phyloP scores from a whole-genome alignment of 768 basidiomycete species.

The Auriscalpium orientale region DNA sequence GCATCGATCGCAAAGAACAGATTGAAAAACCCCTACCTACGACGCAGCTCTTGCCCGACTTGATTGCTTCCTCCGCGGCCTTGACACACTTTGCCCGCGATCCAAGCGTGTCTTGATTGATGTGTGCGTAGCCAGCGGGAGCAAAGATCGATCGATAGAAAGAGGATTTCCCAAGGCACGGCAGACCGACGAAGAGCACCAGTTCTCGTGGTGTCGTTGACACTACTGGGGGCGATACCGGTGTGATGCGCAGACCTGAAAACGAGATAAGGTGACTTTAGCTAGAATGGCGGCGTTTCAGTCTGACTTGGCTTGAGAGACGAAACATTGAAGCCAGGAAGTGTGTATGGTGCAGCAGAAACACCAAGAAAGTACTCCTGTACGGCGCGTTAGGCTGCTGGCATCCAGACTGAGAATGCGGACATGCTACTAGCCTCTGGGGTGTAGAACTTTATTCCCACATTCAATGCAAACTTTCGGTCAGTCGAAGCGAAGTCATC shows the following conservation, averaged over 20 bases:
- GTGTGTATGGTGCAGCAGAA: conserved; percentile 33
- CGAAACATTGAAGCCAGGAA: conserved; percentile 66
- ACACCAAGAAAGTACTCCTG: conserved; percentile 76
- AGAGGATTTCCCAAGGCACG: conserved; percentile 72
- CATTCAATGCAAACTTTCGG: conserved; percentile 77
- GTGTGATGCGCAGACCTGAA: conserved; percentile 42
- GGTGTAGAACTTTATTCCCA: conserved; percentile 67
- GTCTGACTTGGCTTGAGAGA: conserved; percentile 23
- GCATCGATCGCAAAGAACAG: too few relatives aligned
- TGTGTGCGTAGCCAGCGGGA: conserved; percentile 61
- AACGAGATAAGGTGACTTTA: background rate
- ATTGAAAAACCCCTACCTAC: conserved; percentile 44
- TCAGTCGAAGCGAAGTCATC: conserved; percentile 78
- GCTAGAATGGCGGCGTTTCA: background rate
- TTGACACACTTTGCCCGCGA: conserved; percentile 71
- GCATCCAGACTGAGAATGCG: background rate
- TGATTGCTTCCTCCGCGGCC: conserved; percentile 47
- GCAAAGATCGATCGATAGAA: conserved; percentile 70
- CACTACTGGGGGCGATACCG: conserved; percentile 37
- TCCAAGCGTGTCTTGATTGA: conserved; percentile 81
- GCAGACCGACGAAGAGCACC: conserved; percentile 55
- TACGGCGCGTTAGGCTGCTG: background rate
- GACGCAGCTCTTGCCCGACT: conserved; percentile 58
- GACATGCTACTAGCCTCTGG: conserved; percentile 60
- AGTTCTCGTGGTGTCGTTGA: conserved; percentile 30